Conservation (phyloP, 768 basidiomycete genomes). For the Calocybe gangraenosa region DNA sequence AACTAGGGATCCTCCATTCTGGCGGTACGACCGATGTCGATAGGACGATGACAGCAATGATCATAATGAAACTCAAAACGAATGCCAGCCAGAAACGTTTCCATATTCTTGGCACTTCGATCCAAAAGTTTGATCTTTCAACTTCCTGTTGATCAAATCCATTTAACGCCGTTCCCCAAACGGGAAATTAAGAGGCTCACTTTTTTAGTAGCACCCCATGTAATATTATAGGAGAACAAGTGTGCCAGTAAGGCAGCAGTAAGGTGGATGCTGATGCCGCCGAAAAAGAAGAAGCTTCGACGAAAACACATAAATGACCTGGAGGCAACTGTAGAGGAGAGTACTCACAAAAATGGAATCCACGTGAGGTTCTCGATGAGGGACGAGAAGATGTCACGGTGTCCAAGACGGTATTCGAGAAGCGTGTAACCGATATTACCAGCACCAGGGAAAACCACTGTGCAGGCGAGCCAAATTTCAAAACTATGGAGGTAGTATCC, state of each 20-base stretch:
- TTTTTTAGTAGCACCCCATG: constrained; percentile 77
- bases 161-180: too few relatives aligned
- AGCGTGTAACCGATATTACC: constrained; percentile 68
- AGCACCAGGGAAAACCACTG: constrained; percentile 64
- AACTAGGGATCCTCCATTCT: constrained; percentile 59
- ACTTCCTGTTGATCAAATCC: constrained; percentile 55
- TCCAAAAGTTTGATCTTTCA: constrained; percentile 85
- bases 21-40: constrained; percentile 48
- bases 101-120: constrained; percentile 81
- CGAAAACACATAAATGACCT: constrained; percentile 2
- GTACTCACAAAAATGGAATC: constrained; percentile 71
- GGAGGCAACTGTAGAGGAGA: constrained; percentile 10
- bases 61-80: constrained; percentile 43
- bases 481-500: constrained; percentile 70
- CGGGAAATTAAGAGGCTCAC: constrained; percentile 17
- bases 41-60: constrained; percentile 56
- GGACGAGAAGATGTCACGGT: constrained; percentile 44
- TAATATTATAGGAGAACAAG: constrained; percentile 72
- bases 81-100: constrained; percentile 73
- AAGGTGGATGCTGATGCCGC: constrained; percentile 70
- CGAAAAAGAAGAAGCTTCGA: constrained; percentile 72
- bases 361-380: constrained; percentile 59
- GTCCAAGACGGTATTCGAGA: constrained; percentile 65
- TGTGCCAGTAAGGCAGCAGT: constrained; percentile 62
- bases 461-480: constrained; percentile 72